Base-by-base conservation (phyloP, 805 yeast species). In the Candida endomychidarum region DNA sequence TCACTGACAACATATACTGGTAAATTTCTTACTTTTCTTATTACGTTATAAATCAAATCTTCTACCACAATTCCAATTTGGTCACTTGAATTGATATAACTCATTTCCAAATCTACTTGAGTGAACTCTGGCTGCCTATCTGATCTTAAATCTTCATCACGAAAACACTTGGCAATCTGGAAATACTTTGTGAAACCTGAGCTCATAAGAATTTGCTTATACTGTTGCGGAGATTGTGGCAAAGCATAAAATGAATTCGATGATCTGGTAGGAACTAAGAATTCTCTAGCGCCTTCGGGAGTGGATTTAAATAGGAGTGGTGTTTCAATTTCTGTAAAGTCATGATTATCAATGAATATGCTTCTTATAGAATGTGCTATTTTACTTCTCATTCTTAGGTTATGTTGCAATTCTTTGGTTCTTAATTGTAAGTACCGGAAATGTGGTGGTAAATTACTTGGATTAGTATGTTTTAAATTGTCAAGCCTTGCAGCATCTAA, bases 61-160 rank as follows among this genome's bases (percentile, higher is more conserved):
- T 83, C 85, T 2, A 91, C 80, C 0, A 79, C 81, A 0, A 56
- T 41, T 58, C 78, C 80, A 5, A 93, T 95, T 42, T 67, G 71
- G 49, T 86, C 86, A 11, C 70, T 64, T 22, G 78, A 78, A 46
- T 72, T 71, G 2, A 90, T 82, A 66, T 83, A 93, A 14, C 90
- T 77, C 91, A 93, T 83, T 60, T 93, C 99, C 63, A 93, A 52
- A 70, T 93, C 99, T n/a, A 93, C 66, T 63, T 93, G 99, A 0
- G 99, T 93, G 59, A 93, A 93, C 58, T 93, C 99, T 0, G 98
- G 98, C 62, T 93, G 99, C 61, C 99, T 77, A 60, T 93, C 99
- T 1, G 87, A 81, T 43, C 99, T 74, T 42, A 93, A 72, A 63
- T 93, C 98, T 60, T 93, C 99, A 59, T 93, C 99, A 49, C 99